A percentile compares a stretch with the other conserved stretches of the same genome.
Conservation (phyloP, 257 asterid species). For the Vinca minor region DNA sequence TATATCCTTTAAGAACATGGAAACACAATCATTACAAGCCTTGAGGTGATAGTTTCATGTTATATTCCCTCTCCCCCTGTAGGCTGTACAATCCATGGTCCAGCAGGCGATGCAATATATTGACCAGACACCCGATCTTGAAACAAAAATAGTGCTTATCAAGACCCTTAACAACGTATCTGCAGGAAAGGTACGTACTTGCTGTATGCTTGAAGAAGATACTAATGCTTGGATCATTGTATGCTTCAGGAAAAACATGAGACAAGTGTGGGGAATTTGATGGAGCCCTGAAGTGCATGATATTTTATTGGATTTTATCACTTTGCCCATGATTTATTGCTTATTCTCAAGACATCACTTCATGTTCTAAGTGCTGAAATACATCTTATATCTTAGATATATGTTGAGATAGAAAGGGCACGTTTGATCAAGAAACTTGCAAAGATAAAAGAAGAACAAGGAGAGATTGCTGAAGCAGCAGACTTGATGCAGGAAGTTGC, state of each 20-base stretch:
- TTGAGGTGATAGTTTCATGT: not conserved
- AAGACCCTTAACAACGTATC: slow-evolving; percentile 83
- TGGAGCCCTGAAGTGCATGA: no score
- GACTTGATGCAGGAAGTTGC: slow-evolving; percentile 99
- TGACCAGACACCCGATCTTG: slow-evolving; percentile 92
- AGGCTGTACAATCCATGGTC: slow-evolving; percentile 98
- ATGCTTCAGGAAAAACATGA: no score
- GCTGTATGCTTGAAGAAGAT: no score
- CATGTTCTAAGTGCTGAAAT: not conserved
- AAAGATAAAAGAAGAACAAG: slow-evolving; percentile 86
- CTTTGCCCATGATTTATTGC: not conserved
- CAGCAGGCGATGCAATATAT: slow-evolving; percentile 91
- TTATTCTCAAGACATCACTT: not conserved
- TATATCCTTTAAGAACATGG: not conserved
- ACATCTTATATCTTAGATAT: slow-evolving; percentile 42
- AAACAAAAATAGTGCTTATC: slow-evolving; percentile 78
- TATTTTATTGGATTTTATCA: no score
- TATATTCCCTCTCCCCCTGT: slow-evolving; percentile 3
- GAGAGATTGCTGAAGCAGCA: slow-evolving; percentile 84
- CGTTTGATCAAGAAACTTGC: slow-evolving; percentile 90
- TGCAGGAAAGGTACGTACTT: slow-evolving; percentile 96
- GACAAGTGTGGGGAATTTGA: no score
- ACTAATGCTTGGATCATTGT: no score
- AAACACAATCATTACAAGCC: not conserved
- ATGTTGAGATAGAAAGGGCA: slow-evolving; percentile 98